Evolutionary conservation across 345 rosid species (phyloP).

Genomic region (Orychophragmus violaceus): DNA sequence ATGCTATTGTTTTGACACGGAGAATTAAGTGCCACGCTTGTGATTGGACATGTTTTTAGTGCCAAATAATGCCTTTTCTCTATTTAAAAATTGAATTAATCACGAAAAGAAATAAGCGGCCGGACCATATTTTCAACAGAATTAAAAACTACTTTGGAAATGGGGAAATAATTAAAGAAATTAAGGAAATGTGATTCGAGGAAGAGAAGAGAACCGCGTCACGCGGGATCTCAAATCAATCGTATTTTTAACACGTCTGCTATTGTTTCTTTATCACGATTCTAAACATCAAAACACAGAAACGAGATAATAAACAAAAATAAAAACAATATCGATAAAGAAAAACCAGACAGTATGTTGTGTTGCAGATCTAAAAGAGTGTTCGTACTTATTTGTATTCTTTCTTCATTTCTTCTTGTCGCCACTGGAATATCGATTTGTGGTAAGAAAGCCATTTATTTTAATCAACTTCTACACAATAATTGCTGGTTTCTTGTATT

Average conservation of each 20-base stretch:
- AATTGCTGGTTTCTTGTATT: neutral
- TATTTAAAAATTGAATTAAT: neutral
- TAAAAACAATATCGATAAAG: neutral
- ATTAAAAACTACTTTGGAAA: neutral
- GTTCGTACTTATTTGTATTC: slow-evolving; percentile 15
- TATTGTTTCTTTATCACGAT: slow-evolving; percentile 8
- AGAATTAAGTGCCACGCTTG: no score
- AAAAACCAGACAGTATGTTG: slow-evolving; percentile 1
- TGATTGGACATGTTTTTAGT: no score
- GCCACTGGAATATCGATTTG: slow-evolving; percentile 24
- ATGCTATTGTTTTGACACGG: no score
- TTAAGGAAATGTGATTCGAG: slow-evolving; percentile 3
- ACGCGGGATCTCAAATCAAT: slow-evolving; percentile 3
- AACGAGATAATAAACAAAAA: neutral
- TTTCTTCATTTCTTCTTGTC: slow-evolving; percentile 28
- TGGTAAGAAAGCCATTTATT: slow-evolving; percentile 15
- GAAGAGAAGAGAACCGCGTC: slow-evolving; percentile 25
- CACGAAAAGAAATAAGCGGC: neutral
- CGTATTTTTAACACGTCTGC: slow-evolving; percentile 7
- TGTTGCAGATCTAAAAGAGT: slow-evolving; percentile 33
- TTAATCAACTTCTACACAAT: neutral
- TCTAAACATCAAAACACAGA: neutral
- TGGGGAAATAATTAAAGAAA: neutral
- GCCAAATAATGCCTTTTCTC: no score
- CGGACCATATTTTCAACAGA: neutral